Evolutionary conservation across 2,329 filamentous ascomycete genomes (phyloP), one percentile per base, ranked within the genome.

Genomic region (Sclerotinia minor): DNA sequence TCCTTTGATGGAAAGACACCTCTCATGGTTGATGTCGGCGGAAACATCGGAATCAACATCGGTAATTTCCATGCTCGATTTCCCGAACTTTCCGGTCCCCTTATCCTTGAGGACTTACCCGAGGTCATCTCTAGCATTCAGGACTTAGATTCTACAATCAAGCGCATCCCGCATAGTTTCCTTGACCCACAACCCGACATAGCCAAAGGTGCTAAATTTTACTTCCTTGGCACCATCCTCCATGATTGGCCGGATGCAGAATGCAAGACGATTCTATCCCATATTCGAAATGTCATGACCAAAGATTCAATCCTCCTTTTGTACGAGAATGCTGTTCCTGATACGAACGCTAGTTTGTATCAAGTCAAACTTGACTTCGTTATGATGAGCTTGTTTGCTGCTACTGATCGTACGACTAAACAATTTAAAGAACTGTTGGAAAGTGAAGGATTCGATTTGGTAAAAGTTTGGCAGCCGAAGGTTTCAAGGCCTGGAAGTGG

Each of bases 281-380:
- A 71, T n/a, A 67, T 78, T 32, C 69, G 68, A 52, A 69, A 69
- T 19, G 73, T 72, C 1, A 73, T 73, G 64, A 72, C 64, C 41
- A 52, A 73, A 5, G 76, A 77, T 69, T 80, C 78, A 9, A 79
- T 80, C 64, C 53, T 83, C 5, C 71, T 84, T 21, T 76, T 84
- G 49, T 78, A 80, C 45, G 81, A 83, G 54, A 78, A 78, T 64
- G 73, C 80, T 0, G 72, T 83, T 21, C 79, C 79, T 4, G 76
- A 79, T 11, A 75, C 69, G 1, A 75, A 75, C 1, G 68, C 68
- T 3, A 24, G 26, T 24, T 75, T 80, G 0, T 69, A 72, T 6
- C 74, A 73, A 69, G 74, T 76, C 24, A 71, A 71, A 1, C 69
- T 81, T 45, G 81, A 83, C 71, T 73, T 81, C 64, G 73, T 77